These are phyloP conservation scores for Entomophthora muscae DNA, from an alignment of 371 early-diverging fungal genomes.

Conservation along the genomic window DNA sequence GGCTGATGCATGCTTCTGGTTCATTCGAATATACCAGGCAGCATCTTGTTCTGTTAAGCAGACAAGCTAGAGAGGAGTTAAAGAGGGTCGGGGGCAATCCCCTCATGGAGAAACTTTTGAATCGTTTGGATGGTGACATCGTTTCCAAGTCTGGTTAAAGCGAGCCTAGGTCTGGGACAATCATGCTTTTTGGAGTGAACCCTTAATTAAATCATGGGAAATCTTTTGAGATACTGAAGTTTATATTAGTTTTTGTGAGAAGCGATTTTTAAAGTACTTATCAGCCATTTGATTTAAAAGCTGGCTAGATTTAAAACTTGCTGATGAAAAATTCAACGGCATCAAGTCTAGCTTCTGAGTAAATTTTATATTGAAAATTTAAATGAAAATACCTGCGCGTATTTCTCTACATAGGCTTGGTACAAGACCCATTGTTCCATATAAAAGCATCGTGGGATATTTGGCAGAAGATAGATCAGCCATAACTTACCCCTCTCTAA, in stretches of 20 bases:
- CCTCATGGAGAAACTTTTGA: neutral
- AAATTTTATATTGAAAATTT: neutral
- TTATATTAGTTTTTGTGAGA: neutral
- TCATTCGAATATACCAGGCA: conserved; percentile 6
- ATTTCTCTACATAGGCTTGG: no score
- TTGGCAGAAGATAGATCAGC: neutral
- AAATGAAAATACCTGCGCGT: no score
- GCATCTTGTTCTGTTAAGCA: neutral
- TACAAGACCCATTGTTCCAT: neutral
- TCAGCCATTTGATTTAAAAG: neutral
- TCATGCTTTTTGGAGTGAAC: neutral
- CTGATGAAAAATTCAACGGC: neutral
- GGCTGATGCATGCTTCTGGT: conserved; percentile 33
- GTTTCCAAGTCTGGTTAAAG: neutral
- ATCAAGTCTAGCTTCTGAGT: neutral
- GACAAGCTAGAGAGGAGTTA: neutral
- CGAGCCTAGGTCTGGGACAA: neutral
- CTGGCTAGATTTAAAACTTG: neutral
- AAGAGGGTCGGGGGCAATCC: neutral
- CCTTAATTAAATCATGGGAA: neutral
- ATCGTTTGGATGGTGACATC: neutral
- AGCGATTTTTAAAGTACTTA: neutral
- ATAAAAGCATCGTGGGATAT: neutral
- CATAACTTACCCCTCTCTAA: no score
- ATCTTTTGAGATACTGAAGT: neutral